These are phyloP conservation scores for Scytalidium sp. DNA, from an alignment of 2,329 filamentous ascomycete species.

Conservation along the genomic window DNA sequence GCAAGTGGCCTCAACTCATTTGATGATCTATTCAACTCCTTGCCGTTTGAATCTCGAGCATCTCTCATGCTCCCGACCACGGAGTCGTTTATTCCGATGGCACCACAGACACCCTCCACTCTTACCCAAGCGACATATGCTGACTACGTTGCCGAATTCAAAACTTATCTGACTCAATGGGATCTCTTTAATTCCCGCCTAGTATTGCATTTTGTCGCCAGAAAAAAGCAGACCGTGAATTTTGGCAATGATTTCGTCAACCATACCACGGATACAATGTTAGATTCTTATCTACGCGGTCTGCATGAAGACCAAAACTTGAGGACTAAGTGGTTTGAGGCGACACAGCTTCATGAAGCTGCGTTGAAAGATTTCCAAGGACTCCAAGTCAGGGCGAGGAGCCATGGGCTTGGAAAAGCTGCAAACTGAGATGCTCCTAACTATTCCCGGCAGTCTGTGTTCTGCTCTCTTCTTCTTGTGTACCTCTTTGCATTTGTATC, in stretches of 20 bases:
- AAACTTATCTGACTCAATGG: slow-evolving; percentile 51
- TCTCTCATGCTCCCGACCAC: slow-evolving; percentile 36
- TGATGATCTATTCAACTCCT: slow-evolving; percentile 50
- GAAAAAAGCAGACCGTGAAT: slow-evolving; percentile 37
- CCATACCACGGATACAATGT: slow-evolving; percentile 35
- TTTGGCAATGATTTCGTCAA: slow-evolving; percentile 19
- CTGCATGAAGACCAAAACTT: slow-evolving; percentile 61
- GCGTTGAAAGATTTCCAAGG: slow-evolving; percentile 50
- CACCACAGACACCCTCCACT: slow-evolving; percentile 46
- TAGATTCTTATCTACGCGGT: slow-evolving; percentile 55
- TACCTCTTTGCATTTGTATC: no score
- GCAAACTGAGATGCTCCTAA: background rate
- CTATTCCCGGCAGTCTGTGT: background rate
- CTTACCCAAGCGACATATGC: slow-evolving; percentile 44
- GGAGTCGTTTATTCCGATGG: slow-evolving; percentile 41
- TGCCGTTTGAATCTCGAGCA: slow-evolving; percentile 55
- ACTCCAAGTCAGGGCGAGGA: background rate
- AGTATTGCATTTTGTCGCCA: slow-evolving; percentile 52
- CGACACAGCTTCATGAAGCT: slow-evolving; percentile 55
- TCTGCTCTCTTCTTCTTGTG: background rate
- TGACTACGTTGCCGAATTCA: slow-evolving; percentile 52
- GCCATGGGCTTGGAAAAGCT: background rate
- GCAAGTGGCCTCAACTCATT: slow-evolving; percentile 50
- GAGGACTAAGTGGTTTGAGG: slow-evolving; percentile 54
- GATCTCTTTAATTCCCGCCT: slow-evolving; percentile 48